phyloP scores from a whole-genome alignment of 257 asterid genomes.

The Nicotiana obtusifolia region DNA sequence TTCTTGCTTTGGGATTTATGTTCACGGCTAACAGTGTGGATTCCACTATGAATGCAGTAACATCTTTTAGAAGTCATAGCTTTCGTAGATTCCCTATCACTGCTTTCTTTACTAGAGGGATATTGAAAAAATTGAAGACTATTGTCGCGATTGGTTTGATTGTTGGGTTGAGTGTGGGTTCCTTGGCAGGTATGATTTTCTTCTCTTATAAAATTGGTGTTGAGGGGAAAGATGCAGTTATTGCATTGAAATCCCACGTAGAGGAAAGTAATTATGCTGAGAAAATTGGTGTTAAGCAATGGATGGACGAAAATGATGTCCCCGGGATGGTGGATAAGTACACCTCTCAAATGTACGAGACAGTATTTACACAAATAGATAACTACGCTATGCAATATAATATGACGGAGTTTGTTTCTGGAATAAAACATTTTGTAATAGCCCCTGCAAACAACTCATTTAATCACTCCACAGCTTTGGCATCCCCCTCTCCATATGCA shows the following conservation, averaged over 20 bases:
- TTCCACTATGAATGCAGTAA: constrained; percentile 63
- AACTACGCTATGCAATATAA: constrained; percentile 77
- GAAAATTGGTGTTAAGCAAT: constrained; percentile 72
- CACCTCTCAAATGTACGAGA: constrained; percentile 61
- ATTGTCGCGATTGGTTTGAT: constrained; percentile 85
- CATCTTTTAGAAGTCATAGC: constrained; percentile 67
- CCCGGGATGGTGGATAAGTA: constrained; percentile 88
- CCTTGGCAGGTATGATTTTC: constrained; percentile 63
- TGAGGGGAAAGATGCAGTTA: constrained; percentile 89
- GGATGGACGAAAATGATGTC: constrained; percentile 97
- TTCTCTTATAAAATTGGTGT: constrained; percentile 82
- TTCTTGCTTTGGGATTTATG: constrained; percentile 64
- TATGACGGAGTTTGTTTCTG: constrained; percentile 71
- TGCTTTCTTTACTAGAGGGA: constrained; percentile 69
- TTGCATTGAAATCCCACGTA: constrained; percentile 70
- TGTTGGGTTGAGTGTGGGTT: constrained; percentile 64
- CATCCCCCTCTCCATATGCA: constrained; percentile 61
- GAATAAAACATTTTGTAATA: constrained; percentile 66
- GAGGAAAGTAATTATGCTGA: constrained; percentile 88
- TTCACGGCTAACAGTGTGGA: constrained; percentile 55
- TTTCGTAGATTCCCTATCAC: constrained; percentile 57
- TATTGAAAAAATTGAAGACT: constrained; percentile 60
- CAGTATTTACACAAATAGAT: constrained; percentile 78
- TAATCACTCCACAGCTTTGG: constrained; percentile 40
- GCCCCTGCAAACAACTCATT: constrained; percentile 41